phyloP scores from a whole-genome alignment of 768 basidiomycete genomes.

The Lentinula sp. region DNA sequence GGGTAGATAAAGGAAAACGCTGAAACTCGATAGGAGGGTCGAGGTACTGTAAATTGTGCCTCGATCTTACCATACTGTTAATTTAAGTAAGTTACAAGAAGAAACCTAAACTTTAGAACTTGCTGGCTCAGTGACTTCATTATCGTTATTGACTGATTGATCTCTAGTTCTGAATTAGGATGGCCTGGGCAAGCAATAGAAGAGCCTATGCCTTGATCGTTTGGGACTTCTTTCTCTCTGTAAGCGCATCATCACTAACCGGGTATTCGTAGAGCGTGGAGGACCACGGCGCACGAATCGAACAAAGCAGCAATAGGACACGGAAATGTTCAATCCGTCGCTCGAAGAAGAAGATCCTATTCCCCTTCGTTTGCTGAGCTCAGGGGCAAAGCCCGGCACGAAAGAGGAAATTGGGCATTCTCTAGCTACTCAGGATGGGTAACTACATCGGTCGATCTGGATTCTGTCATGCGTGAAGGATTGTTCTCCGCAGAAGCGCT shows the following conservation, averaged over 20 bases:
- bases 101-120: not conserved
- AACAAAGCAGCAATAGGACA: not conserved
- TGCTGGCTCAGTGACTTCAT: not conserved
- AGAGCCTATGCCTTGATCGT: not conserved
- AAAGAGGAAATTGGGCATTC: not conserved
- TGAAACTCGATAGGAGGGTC: not conserved
- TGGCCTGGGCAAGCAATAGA: not conserved
- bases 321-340: not conserved
- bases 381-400: not conserved
- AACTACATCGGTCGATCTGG: not conserved
- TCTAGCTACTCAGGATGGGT: not conserved
- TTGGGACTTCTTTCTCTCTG: not conserved
- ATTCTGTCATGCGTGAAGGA: not conserved
- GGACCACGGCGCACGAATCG: not conserved
- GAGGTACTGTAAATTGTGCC: constrained; percentile 3
- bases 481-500: not conserved
- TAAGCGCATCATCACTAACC: not conserved
- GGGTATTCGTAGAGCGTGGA: not conserved
- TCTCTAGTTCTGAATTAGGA: not conserved
- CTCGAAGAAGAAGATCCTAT: not conserved
- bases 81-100: constrained; percentile 3
- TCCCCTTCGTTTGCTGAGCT: not conserved
- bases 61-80: constrained; percentile 1
- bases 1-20: constrained; percentile 1
- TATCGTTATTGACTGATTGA: not conserved